Conservation (phyloP, 140 eudicot species). For the Stevia rebaudiana region DNA sequence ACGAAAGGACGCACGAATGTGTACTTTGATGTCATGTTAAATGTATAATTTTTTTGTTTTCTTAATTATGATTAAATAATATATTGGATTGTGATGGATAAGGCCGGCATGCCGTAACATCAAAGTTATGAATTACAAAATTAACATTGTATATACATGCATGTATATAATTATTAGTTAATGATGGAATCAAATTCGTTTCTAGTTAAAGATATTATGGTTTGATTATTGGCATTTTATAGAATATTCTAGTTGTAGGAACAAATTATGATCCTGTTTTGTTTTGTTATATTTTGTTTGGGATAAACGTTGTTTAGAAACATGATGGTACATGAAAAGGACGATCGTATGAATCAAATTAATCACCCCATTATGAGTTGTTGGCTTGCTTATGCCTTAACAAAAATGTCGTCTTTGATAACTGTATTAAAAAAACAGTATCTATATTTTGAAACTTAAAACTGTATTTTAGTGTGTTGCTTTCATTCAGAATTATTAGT, state of each 20-base stretch:
- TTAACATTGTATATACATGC: not conserved
- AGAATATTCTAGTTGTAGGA: slow-evolving; percentile 3
- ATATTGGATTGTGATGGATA: slow-evolving; percentile 1
- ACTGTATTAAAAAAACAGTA: not conserved
- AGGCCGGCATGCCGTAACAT: slow-evolving; percentile 36
- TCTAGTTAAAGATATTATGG: slow-evolving; percentile 8
- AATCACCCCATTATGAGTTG: not conserved
- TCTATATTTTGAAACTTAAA: too few relatives aligned
- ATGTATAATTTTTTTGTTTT: not conserved
- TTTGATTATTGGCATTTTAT: slow-evolving; percentile 13
- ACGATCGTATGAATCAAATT: slow-evolving; percentile 24
- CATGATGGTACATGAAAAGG: slow-evolving; percentile 27
- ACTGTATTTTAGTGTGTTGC: not conserved
- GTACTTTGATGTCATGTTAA: slow-evolving; percentile 18
- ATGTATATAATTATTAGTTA: not conserved
- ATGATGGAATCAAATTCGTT: slow-evolving; percentile 11
- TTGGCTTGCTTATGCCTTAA: slow-evolving; percentile 25
- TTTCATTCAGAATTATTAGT: not conserved
- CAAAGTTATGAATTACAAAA: slow-evolving; percentile 21
- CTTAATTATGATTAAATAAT: not conserved
- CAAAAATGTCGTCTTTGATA: slow-evolving; percentile 17
- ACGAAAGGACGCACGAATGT: slow-evolving; percentile 15
- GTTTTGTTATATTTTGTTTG: slow-evolving; percentile 10
- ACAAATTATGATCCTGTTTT: not conserved
- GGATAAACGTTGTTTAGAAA: not conserved